A percentile compares a stretch with the other conserved stretches of the same genome.
Conservation (phyloP, 2,329 filamentous ascomycete genomes). For the Hymenoscyphus scutula region DNA sequence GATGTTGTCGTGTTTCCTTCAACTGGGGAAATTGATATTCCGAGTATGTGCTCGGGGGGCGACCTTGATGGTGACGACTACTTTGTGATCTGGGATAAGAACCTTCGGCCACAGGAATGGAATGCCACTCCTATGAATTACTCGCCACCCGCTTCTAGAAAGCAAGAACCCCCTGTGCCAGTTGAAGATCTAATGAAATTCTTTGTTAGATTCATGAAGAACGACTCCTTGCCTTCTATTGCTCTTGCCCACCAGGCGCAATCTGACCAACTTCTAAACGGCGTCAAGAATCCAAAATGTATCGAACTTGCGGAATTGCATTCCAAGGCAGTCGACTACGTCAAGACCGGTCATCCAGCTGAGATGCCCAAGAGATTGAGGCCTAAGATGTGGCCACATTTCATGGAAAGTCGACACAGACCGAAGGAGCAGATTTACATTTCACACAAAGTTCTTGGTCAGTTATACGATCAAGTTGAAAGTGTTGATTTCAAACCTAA, state of each 20-base stretch:
- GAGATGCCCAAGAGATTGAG: slow-evolving; percentile 58
- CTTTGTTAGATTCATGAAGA: slow-evolving; percentile 91
- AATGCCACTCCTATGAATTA: slow-evolving; percentile 80
- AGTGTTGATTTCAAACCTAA: slow-evolving; percentile 67
- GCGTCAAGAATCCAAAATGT: slow-evolving; percentile 68
- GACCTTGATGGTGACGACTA: slow-evolving; percentile 97
- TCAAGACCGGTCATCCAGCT: slow-evolving; percentile 82
- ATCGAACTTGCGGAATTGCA: slow-evolving; percentile 75
- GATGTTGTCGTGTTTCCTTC: slow-evolving; percentile 88
- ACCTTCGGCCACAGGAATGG: slow-evolving; percentile 67
- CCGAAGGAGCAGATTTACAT: slow-evolving; percentile 52
- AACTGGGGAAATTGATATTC: slow-evolving; percentile 76
- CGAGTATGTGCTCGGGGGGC: slow-evolving; percentile 93
- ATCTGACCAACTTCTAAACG: slow-evolving; percentile 60
- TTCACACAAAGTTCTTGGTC: slow-evolving; percentile 72
- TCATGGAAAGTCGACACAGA: slow-evolving; percentile 69
- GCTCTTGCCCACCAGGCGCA: slow-evolving; percentile 78
- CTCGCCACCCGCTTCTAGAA: slow-evolving; percentile 52
- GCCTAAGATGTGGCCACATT: slow-evolving; percentile 75
- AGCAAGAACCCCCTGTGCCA: slow-evolving; percentile 61
- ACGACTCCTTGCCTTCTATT: slow-evolving; percentile 76
- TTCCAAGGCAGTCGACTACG: slow-evolving; percentile 90
- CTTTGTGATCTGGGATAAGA: slow-evolving; percentile 85
- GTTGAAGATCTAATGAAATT: slow-evolving; percentile 76
- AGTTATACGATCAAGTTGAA: slow-evolving; percentile 74